These are phyloP conservation scores for Xerocomellus chrysenteron DNA, from an alignment of 768 basidiomycete species.

Conservation along the genomic window DNA sequence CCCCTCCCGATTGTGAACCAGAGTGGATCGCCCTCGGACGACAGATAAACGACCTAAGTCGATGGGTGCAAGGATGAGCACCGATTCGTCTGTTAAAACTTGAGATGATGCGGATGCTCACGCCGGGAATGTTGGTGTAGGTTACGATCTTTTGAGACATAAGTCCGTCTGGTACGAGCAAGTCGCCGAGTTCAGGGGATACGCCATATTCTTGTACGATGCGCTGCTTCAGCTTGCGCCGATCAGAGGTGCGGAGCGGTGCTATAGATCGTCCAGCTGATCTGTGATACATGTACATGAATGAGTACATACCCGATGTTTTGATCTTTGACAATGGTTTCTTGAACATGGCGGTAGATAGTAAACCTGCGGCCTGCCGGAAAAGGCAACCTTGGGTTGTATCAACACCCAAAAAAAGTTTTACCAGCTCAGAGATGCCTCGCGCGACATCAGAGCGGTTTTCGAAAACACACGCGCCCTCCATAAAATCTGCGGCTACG, in stretches of 20 bases:
- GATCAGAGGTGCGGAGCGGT: slow-evolving; percentile 70
- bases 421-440: slow-evolving; percentile 53
- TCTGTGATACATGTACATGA: not conserved
- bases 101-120: slow-evolving; percentile 25
- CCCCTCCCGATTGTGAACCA: slow-evolving; percentile 78
- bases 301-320: slow-evolving; percentile 48
- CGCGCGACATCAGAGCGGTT: slow-evolving; percentile 77
- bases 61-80: not conserved
- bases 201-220: slow-evolving; percentile 47
- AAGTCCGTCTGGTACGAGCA: slow-evolving; percentile 74
- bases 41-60: slow-evolving; percentile 59
- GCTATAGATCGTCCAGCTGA: slow-evolving; percentile 33
- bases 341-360: slow-evolving; percentile 61
- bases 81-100: not conserved
- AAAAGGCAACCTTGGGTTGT: slow-evolving; percentile 17
- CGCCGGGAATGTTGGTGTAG: slow-evolving; percentile 63
- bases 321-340: slow-evolving; percentile 68
- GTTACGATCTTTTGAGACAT: slow-evolving; percentile 66
- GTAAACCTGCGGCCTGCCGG: not conserved
- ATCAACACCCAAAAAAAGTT: not conserved
- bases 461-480: slow-evolving; percentile 62
- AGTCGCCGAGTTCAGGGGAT: slow-evolving; percentile 58
- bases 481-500: slow-evolving; percentile 42
- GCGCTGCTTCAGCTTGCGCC: slow-evolving; percentile 67
- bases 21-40: slow-evolving; percentile 65